A percentile compares a stretch with the other conserved stretches of the same genome.
Conservation (phyloP, 768 basidiomycete genomes). For the Clavulina sp. region DNA sequence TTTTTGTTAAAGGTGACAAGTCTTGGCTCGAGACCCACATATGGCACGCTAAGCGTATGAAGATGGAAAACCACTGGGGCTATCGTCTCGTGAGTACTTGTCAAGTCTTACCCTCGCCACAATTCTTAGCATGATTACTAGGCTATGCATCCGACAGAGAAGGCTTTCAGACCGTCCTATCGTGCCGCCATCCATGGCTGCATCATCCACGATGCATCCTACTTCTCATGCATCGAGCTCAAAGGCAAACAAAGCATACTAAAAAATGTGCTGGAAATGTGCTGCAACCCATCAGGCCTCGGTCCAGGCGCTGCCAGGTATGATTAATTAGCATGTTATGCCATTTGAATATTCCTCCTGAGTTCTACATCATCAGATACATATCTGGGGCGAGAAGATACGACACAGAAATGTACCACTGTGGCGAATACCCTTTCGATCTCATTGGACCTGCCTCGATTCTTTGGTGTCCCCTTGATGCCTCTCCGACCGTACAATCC, state of each 20-base stretch:
- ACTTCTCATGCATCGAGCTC: conserved; percentile 59
- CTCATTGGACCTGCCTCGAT: conserved; percentile 55
- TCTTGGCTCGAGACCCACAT: conserved; percentile 91
- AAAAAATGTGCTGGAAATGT: conserved; percentile 30
- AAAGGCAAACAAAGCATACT: conserved; percentile 43
- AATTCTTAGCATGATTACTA: conserved; percentile 16
- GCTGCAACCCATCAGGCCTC: conserved; percentile 47
- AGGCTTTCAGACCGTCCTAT: conserved; percentile 80
- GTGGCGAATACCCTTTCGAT: conserved; percentile 43
- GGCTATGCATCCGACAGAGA: conserved; percentile 80
- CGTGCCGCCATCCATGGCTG: conserved; percentile 71
- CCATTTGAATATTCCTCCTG: not conserved
- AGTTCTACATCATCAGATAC: conserved; percentile 28
- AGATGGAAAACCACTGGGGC: conserved; percentile 87
- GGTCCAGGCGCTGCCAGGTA: conserved; percentile 41
- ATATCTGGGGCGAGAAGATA: conserved; percentile 45
- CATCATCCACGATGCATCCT: conserved; percentile 83
- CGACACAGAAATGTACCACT: conserved; percentile 50
- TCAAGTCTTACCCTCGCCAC: not conserved
- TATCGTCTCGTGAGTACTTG: conserved; percentile 49
- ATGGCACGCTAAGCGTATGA: conserved; percentile 95
- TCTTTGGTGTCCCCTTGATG: conserved; percentile 52
- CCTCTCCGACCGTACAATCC: too few species aligned
- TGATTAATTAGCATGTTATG: conserved; percentile 3
- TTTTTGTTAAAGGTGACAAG: conserved; percentile 41